Conservation (phyloP, 2,329 filamentous ascomycete species). For the Monosporascus sp. region DNA sequence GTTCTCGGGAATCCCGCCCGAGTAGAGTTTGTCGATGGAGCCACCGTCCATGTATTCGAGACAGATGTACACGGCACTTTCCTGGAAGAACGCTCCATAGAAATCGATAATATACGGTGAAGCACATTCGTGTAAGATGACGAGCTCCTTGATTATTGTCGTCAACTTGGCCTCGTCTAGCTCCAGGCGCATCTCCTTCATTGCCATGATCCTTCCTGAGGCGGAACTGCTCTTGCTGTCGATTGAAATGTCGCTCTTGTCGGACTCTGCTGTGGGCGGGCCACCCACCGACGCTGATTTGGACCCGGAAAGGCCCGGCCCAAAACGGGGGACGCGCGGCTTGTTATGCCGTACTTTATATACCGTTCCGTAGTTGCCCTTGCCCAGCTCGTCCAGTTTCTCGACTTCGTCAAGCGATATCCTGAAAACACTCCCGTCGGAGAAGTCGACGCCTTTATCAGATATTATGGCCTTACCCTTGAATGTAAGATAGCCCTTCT, state of each 20-base stretch:
- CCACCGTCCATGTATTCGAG: slow-evolving; percentile 99
- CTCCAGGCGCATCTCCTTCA: slow-evolving; percentile 97
- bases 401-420: slow-evolving; percentile 94
- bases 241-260: slow-evolving; percentile 20
- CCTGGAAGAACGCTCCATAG: slow-evolving; percentile 97
- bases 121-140: slow-evolving; percentile 90
- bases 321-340: slow-evolving; percentile 51
- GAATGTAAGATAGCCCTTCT: slow-evolving; percentile 88
- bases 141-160: slow-evolving; percentile 94
- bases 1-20: slow-evolving; percentile 81
- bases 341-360: slow-evolving; percentile 91
- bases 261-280: slow-evolving; percentile 27
- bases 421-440: slow-evolving; percentile 80
- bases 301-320: slow-evolving; percentile 49
- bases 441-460: slow-evolving; percentile 85
- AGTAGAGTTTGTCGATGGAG: slow-evolving; percentile 93
- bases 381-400: slow-evolving; percentile 86
- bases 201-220: slow-evolving; percentile 86
- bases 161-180: slow-evolving; percentile 95
- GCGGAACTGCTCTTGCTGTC: slow-evolving; percentile 35
- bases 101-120: slow-evolving; percentile 98
- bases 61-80: slow-evolving; percentile 97
- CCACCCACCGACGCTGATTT: slow-evolving; percentile 35
- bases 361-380: slow-evolving; percentile 97
- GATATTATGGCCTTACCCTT: slow-evolving; percentile 89